These are phyloP conservation scores for Picocystis sp. DNA, from an alignment of 163 green algal species.

Conservation along the genomic window DNA sequence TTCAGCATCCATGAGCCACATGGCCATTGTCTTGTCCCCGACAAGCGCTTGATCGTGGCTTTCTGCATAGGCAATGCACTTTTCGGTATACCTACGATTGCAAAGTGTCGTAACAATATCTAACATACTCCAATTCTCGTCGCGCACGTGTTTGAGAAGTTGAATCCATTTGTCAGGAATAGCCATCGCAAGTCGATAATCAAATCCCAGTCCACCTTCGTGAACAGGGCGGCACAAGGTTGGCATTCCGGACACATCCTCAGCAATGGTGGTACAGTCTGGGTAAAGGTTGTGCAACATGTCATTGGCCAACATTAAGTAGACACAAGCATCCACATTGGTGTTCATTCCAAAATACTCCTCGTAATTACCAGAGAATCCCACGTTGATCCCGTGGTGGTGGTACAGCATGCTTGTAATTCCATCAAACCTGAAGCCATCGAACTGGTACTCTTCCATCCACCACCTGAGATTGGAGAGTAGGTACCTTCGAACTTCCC, in stretches of 20 bases:
- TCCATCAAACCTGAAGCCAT: conserved; percentile 93
- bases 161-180: conserved; percentile 97
- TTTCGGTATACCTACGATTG: conserved; percentile 80
- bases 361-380: conserved; percentile 65
- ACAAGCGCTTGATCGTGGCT: conserved; percentile 80
- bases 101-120: conserved; percentile 81
- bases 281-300: conserved; percentile 82
- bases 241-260: conserved; percentile 87
- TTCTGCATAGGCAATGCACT: conserved; percentile 84
- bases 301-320: conserved; percentile 94
- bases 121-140: conserved; percentile 81
- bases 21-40: conserved; percentile 74
- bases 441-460: conserved; percentile 97
- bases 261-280: conserved; percentile 68
- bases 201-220: conserved; percentile 90
- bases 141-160: conserved; percentile 51
- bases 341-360: conserved; percentile 88
- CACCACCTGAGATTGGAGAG: conserved; percentile 90
- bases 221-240: conserved; percentile 68
- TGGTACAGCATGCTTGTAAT: conserved; percentile 99
- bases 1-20: conserved; percentile 94
- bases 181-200: conserved; percentile 94
- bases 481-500: conserved; percentile 87
- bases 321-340: conserved; percentile 78
- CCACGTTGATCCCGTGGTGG: conserved; percentile 84